Conservation (phyloP, 176 grass and related monocot species). For the Zoysia japonica region DNA sequence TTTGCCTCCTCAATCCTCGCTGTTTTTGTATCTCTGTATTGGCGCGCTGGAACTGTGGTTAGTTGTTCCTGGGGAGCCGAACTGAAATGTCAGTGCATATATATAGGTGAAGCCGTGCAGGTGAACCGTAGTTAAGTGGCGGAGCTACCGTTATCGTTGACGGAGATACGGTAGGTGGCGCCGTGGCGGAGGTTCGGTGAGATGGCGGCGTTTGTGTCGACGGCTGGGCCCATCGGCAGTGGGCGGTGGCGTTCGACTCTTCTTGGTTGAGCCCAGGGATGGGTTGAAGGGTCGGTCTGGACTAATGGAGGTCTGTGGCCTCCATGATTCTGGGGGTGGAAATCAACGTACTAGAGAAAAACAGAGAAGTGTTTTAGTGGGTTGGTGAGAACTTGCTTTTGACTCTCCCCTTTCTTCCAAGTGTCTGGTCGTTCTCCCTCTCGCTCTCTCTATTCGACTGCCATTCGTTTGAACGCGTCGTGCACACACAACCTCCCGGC, state of each 20-base stretch:
- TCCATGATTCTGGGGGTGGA: too few species aligned
- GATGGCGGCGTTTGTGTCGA: background rate
- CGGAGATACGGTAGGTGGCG: slow-evolving; percentile 31
- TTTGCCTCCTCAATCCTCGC: background rate
- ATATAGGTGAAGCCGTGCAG: slow-evolving; percentile 10
- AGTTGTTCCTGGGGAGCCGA: background rate
- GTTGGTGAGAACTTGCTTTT: background rate
- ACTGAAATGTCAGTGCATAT: background rate
- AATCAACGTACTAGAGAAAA: too few species aligned
- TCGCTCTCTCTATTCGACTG: too few species aligned
- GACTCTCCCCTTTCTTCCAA: background rate
- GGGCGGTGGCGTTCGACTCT: background rate
- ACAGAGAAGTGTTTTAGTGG: background rate
- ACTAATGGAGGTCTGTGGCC: too few species aligned
- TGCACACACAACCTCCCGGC: too few species aligned
- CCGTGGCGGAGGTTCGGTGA: slow-evolving; percentile 24
- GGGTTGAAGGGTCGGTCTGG: too few species aligned
- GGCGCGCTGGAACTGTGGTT: background rate
- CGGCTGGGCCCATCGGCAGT: background rate
- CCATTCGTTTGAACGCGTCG: too few species aligned
- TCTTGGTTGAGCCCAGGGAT: too few species aligned
- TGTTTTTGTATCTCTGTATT: background rate
- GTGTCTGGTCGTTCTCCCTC: background rate
- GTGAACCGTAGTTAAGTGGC: background rate
- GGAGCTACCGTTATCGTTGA: background rate